Evolutionary conservation across 371 early-diverging fungal species (phyloP).

Genomic region (Coemansia sp.): DNA sequence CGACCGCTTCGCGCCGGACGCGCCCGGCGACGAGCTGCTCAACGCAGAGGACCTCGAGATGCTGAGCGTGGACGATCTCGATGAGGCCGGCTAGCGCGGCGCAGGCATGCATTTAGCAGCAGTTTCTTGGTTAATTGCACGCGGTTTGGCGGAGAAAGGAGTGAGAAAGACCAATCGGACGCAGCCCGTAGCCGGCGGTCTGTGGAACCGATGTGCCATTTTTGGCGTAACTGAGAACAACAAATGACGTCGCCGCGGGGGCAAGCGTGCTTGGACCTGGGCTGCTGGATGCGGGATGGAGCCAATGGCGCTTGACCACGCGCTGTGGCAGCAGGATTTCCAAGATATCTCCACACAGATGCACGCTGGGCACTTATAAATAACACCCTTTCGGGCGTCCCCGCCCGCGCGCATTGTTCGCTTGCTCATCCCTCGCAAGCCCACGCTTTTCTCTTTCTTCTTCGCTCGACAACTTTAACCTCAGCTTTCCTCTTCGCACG

Average conservation of each 20-base stretch:
- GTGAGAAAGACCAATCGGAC: not conserved
- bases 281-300: not conserved
- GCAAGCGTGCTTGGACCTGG: not conserved
- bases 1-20: constrained; percentile 4
- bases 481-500: not conserved
- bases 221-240: constrained; percentile 1
- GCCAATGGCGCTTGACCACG: constrained; percentile 4
- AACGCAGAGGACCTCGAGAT: constrained; percentile 23
- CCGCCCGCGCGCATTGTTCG: not conserved
- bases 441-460: not conserved
- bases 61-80: constrained; percentile 12
- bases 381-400: not conserved
- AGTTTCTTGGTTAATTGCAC: too few species aligned
- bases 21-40: constrained; percentile 3
- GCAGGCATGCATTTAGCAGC: too few species aligned
- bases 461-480: not conserved
- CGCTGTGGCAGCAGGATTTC: constrained; percentile 1
- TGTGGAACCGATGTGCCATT: constrained; percentile 8
- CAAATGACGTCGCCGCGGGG: not conserved
- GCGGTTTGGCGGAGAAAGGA: not conserved
- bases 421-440: not conserved
- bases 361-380: not conserved
- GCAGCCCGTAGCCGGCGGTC: not conserved
- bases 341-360: constrained; percentile 3
- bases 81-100: not conserved